Percentiles rank a stretch among this genome's conserved stretches.
These are phyloP conservation scores for Parmelia sp. DNA, from an alignment of 495 filamentous ascomycete species.

Conservation along the genomic window DNA sequence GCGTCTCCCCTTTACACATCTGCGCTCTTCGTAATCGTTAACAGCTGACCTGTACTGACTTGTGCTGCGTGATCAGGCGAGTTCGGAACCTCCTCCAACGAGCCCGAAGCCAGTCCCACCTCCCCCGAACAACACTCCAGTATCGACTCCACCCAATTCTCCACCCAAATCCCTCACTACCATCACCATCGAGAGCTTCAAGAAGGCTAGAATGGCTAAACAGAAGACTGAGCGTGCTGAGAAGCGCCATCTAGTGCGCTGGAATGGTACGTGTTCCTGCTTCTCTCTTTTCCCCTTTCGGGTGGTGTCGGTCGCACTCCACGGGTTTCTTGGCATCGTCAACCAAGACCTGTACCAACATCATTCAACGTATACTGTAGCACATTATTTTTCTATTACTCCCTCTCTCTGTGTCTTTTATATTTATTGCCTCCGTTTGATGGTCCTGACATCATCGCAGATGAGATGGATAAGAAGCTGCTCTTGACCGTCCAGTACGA, in stretches of 20 bases:
- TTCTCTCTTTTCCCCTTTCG: not conserved
- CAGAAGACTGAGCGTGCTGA: constrained; percentile 26
- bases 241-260: constrained; percentile 40
- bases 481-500: constrained; percentile 40
- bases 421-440: too few species aligned
- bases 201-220: constrained; percentile 8
- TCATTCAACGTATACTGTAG: not conserved
- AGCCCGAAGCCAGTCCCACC: not conserved
- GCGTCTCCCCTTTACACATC: too few species aligned
- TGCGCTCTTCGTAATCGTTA: not conserved
- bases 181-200: not conserved
- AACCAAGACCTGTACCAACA: not conserved
- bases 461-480: constrained; percentile 38
- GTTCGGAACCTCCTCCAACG: not conserved
- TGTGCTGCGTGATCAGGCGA: not conserved
- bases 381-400: too few species aligned
- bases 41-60: not conserved
- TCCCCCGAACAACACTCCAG: not conserved
- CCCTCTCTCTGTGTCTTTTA: too few species aligned
- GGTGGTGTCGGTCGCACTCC: not conserved
- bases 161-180: not conserved
- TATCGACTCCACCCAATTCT: not conserved
- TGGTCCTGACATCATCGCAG: constrained; percentile 27
- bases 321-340: not conserved
- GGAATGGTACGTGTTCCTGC: constrained; percentile 36